phyloP scores from a whole-genome alignment of 106 monocot species.

The Triglochin maritima region DNA sequence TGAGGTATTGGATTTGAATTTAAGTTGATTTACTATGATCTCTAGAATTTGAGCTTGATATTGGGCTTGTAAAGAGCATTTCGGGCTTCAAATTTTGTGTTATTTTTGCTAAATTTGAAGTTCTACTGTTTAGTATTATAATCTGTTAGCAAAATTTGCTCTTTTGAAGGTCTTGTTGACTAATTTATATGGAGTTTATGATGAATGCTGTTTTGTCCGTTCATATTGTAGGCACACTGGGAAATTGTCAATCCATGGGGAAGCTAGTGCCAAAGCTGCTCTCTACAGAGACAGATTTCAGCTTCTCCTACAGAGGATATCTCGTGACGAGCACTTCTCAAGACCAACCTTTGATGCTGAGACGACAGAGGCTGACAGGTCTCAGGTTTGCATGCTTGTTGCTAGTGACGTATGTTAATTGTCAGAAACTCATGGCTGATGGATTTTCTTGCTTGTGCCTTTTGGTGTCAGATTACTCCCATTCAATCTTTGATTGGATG shows the following conservation, averaged over 20 bases:
- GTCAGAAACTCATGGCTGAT: neutral
- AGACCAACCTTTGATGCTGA: constrained; percentile 63
- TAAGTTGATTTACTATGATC: too few species aligned
- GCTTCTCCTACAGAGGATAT: constrained; percentile 64
- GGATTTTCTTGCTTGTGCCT: neutral
- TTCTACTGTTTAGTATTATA: too few species aligned
- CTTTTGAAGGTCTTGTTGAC: neutral
- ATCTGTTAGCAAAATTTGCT: too few species aligned
- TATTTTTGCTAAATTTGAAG: too few species aligned
- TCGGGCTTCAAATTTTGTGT: too few species aligned
- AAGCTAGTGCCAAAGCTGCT: constrained; percentile 63
- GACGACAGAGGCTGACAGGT: constrained; percentile 35
- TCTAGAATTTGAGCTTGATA: too few species aligned
- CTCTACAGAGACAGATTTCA: constrained; percentile 83
- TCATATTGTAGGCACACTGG: constrained; percentile 44
- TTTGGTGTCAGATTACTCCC: constrained; percentile 51
- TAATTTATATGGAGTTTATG: neutral
- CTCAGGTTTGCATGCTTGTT: constrained; percentile 32
- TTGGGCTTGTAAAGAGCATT: too few species aligned
- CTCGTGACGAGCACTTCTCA: constrained; percentile 82
- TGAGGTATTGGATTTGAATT: too few species aligned
- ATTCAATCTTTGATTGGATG: constrained; percentile 92
- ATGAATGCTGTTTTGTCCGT: neutral
- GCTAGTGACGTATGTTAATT: neutral
- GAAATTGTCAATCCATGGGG: constrained; percentile 68